Percentiles rank a stretch among this genome's conserved stretches.
Conservation (phyloP, 306 rosid species). For the Inga laurina region DNA sequence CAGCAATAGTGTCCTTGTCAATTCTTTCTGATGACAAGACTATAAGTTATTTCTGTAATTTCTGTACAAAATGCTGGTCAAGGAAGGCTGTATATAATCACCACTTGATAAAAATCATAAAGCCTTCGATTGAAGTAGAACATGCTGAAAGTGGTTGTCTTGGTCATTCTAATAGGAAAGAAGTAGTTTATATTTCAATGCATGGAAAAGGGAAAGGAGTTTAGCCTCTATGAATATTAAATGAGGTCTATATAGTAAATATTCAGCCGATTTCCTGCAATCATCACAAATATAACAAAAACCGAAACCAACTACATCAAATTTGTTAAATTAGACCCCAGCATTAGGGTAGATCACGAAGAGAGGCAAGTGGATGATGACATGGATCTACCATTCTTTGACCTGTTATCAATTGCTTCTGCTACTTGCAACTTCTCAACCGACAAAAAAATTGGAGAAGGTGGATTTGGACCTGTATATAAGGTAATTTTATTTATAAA, state of each 20-base stretch:
- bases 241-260: background rate
- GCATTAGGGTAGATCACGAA: conserved; percentile 28
- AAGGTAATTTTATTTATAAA: conserved; percentile 31
- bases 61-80: background rate
- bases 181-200: background rate
- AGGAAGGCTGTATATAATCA: background rate
- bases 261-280: background rate
- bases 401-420: conserved; percentile 40
- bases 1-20: background rate
- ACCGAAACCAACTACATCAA: background rate
- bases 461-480: conserved; percentile 67
- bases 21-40: background rate
- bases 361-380: conserved; percentile 52
- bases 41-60: background rate
- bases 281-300: background rate
- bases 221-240: background rate
- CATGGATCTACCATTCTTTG: conserved; percentile 52
- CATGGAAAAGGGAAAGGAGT: background rate
- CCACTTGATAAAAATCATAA: background rate
- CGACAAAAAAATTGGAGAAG: conserved; percentile 56
- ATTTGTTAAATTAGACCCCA: conserved; percentile 10
- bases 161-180: background rate
- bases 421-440: conserved; percentile 50
- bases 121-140: background rate
- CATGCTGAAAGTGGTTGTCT: background rate